Evolutionary conservation across 164 flowering plant genomes (phyloP).

Genomic region (Cinnamomum chago): DNA sequence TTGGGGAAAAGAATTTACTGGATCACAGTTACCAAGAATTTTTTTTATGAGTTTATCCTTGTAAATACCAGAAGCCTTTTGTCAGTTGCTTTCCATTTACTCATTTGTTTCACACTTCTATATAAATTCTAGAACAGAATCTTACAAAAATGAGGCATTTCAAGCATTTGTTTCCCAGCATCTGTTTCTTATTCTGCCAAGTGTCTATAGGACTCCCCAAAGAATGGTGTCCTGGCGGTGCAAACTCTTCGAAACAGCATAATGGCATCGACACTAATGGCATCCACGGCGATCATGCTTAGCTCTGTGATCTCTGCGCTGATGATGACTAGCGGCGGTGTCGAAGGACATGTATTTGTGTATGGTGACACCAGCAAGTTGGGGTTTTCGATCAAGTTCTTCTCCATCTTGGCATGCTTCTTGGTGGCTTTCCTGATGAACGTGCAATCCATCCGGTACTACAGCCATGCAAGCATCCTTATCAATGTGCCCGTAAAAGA

Average conservation of each 20-base stretch:
- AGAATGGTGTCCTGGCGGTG: conserved; percentile 23
- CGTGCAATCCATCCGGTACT: conserved; percentile 81
- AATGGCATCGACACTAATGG: conserved; percentile 27
- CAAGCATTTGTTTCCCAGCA: too few species aligned
- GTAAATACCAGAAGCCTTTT: too few species aligned
- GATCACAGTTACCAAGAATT: too few species aligned
- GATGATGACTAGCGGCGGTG: conserved; percentile 35
- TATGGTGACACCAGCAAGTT: conserved; percentile 47
- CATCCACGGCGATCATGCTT: conserved; percentile 21
- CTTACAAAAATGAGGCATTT: background rate
- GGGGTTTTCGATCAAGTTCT: conserved; percentile 59
- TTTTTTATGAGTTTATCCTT: too few species aligned
- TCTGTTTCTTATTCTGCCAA: background rate
- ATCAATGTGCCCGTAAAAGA: conserved; percentile 29
- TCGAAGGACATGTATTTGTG: conserved; percentile 1
- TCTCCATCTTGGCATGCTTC: conserved; percentile 65
- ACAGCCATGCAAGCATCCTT: conserved; percentile 24
- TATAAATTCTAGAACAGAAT: too few species aligned
- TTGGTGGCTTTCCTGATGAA: conserved; percentile 64
- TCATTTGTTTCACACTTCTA: too few species aligned
- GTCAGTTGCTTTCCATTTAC: too few species aligned
- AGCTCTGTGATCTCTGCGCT: conserved; percentile 70
- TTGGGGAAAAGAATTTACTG: too few species aligned
- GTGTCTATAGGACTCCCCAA: conserved; percentile 14
- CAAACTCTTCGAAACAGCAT: conserved; percentile 21